Percentiles rank a stretch among this genome's conserved stretches.
Conservation (phyloP, 768 basidiomycete genomes). For the Candolleomyces aberdarensis region DNA sequence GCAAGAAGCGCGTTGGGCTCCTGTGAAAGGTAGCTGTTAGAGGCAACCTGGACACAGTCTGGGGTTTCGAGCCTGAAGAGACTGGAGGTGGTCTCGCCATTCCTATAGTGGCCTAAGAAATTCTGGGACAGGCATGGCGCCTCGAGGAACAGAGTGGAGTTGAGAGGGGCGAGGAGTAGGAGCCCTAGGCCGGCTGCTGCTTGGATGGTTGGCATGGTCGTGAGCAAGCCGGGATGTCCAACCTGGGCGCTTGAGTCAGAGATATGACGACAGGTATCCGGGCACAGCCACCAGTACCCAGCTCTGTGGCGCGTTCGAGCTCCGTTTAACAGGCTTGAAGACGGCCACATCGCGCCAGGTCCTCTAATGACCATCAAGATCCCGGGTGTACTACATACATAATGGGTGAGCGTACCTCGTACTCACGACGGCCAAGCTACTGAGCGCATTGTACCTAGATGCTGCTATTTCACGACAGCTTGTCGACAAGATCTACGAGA, state of each 20-base stretch:
- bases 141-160: constrained; percentile 33
- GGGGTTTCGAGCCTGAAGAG: constrained; percentile 37
- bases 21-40: constrained; percentile 22
- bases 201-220: constrained; percentile 1
- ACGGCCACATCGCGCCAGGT: background rate
- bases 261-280: background rate
- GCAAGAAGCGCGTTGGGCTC: constrained; percentile 23
- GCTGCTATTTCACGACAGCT: constrained; percentile 74
- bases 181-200: constrained; percentile 13
- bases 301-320: background rate
- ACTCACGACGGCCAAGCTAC: background rate
- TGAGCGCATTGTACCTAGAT: constrained; percentile 38
- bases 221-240: background rate
- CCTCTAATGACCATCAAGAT: background rate
- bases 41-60: constrained; percentile 37
- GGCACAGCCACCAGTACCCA: background rate
- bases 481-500: constrained; percentile 94
- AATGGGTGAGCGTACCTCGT: constrained; percentile 2
- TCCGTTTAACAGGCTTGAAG: background rate
- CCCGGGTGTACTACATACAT: background rate
- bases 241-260: background rate
- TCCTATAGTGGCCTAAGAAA: constrained; percentile 57
- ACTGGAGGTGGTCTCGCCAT: constrained; percentile 35
- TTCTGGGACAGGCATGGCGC: constrained; percentile 44
- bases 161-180: constrained; percentile 45